Percentiles rank a stretch among this genome's conserved stretches.
These are phyloP conservation scores for Proliferodiscus dingleyae DNA, from an alignment of 2,329 filamentous ascomycete species.

Conservation along the genomic window DNA sequence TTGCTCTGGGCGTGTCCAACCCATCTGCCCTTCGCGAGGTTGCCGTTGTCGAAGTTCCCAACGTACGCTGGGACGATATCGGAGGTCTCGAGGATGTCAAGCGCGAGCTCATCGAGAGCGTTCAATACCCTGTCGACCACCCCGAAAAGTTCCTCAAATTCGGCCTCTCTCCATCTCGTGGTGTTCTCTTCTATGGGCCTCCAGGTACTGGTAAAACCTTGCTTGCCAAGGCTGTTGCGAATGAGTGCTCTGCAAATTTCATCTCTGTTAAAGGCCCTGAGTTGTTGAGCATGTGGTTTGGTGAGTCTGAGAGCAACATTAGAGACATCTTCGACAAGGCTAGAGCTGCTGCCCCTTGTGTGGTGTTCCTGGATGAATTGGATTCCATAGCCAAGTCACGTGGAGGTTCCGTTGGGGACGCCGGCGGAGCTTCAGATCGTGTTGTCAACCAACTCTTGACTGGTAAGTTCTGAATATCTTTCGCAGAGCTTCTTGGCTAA, in stretches of 20 bases:
- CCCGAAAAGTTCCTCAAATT: constrained; percentile 99
- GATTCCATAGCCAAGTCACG: constrained; percentile 99
- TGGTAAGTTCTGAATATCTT: constrained; percentile 52
- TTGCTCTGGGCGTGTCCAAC: constrained; percentile 96
- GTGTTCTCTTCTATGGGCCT: constrained; percentile 97
- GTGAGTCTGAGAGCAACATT: constrained; percentile 99
- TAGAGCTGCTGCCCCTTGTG: constrained; percentile 92
- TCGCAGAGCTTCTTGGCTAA: constrained; percentile 37
- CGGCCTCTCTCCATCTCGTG: constrained; percentile 92
- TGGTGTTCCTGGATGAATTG: constrained; percentile 97
- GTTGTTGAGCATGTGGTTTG: constrained; percentile 99
- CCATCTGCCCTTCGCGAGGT: constrained; percentile 97
- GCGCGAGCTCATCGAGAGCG: constrained; percentile 97
- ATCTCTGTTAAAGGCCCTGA: constrained; percentile 99
- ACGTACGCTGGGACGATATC: constrained; percentile 99
- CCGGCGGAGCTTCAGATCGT: constrained; percentile 96
- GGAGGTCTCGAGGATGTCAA: constrained; percentile 98
- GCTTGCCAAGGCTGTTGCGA: constrained; percentile 98
- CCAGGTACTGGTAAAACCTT: constrained; percentile 99
- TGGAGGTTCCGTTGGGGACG: constrained; percentile 93
- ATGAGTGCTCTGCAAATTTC: constrained; percentile 99
- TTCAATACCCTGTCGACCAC: constrained; percentile 98
- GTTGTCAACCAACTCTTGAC: constrained; percentile 99
- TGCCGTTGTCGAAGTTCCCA: constrained; percentile 97
- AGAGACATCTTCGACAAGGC: constrained; percentile 99